Evolutionary conservation across 306 rosid genomes (phyloP).

Genomic region (Trifolium dubium): DNA sequence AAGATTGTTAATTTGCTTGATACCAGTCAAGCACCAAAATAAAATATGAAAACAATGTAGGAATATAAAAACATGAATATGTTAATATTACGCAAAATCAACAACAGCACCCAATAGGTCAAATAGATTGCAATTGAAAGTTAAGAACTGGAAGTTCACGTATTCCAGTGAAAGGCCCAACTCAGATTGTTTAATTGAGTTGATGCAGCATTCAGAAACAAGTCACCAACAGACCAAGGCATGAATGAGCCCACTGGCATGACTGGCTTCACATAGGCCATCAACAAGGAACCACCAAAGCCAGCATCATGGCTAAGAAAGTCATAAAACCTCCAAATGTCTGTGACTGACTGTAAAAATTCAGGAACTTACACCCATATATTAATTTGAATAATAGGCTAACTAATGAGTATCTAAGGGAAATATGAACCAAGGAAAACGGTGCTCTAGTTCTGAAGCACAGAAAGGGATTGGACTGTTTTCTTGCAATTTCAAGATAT

Average conservation of each 20-base stretch:
- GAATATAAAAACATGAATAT: not conserved
- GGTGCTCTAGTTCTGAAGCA: not conserved
- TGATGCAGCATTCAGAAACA: slow-evolving; percentile 24
- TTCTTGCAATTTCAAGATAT: slow-evolving; percentile 1
- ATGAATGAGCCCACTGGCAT: not conserved
- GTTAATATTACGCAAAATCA: slow-evolving; percentile 24
- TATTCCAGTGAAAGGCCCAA: slow-evolving; percentile 7
- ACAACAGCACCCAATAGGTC: not conserved
- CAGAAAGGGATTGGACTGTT: slow-evolving; percentile 2
- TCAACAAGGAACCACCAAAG: slow-evolving; percentile 10
- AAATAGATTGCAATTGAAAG: slow-evolving; percentile 17
- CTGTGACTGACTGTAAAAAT: not conserved
- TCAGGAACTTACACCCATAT: not conserved
- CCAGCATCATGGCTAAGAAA: slow-evolving; percentile 23
- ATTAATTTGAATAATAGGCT: slow-evolving; percentile 11
- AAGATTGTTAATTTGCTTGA: slow-evolving; percentile 30
- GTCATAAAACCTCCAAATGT: not conserved
- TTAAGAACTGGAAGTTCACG: slow-evolving; percentile 12
- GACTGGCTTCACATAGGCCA: slow-evolving; percentile 3
- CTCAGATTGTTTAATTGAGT: not conserved
- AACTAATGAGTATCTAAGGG: slow-evolving; percentile 21
- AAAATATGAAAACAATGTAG: slow-evolving; percentile 22
- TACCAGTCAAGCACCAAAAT: slow-evolving; percentile 9
- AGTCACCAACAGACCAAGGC: slow-evolving; percentile 1
- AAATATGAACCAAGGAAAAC: slow-evolving; percentile 2